Base-by-base conservation (phyloP, 345 rosid species). In the Salix dunnii region DNA sequence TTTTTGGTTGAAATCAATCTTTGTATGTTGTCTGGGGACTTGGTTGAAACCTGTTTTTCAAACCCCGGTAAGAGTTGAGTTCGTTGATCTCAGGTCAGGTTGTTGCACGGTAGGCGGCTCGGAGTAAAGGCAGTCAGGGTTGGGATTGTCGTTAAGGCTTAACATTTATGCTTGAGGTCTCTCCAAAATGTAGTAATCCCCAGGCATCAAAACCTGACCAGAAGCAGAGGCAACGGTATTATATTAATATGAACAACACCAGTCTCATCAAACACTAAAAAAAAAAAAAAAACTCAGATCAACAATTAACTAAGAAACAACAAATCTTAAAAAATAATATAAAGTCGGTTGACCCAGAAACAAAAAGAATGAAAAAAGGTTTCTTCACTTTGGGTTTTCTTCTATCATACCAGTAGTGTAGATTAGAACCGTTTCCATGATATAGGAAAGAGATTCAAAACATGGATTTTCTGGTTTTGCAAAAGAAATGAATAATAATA, bases 171-270 rank as follows among this genome's bases (percentile, higher is more conserved):
- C 97, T 96, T 75, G 93, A 23, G 99, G 98, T 84, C 91, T 92
- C 88, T 96, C 98, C 75, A 93, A 80, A 75, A 96, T 81, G 20
- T 93, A 91, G 77, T 96, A 96, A 11, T 97, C 98, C 6, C 99
- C 98, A 10, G 97, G 87, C 84, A 96, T 82, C 90, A 96, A 87
- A 68, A 96, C 98, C 88, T 96, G 93, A 78, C 98, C 97, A 51
- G 99, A 97, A 79, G 99, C 97, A 76, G 98, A 96, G 80, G 97
- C 97, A 83, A 92, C 91, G 48, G 97, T 95, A 76, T 61, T 49
- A 38, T 7, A 43, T n/a, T 25, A 38, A 48, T 11, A 74, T 27
- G 51, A 51, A 70, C 27, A 35, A 40, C 64, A 60, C 5, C 31
- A 20, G 28, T n/a, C 21, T 33, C 21, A 42, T 67, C 33, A 55